Evolutionary conservation across 768 basidiomycete genomes (phyloP).

Genomic region (Cytidiella melzeri): DNA sequence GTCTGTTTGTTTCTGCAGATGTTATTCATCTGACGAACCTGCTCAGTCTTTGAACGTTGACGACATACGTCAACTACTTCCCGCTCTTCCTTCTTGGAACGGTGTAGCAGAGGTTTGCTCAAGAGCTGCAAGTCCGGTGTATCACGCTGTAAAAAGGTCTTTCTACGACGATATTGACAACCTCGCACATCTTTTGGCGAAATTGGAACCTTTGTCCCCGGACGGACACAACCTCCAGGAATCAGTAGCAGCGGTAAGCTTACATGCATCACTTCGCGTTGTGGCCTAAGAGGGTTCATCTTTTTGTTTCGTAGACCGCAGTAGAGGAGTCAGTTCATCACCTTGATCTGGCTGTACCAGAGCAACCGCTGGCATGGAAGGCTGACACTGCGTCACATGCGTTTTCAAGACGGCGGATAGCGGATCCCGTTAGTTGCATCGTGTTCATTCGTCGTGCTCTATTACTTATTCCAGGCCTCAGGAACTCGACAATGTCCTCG

Average conservation of each 20-base stretch:
- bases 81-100: slow-evolving; percentile 19
- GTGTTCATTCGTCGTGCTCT: neutral
- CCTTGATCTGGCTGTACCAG: neutral
- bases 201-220: slow-evolving; percentile 26
- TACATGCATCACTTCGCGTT: neutral
- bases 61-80: slow-evolving; percentile 15
- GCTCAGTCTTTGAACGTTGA: slow-evolving; percentile 21
- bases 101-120: slow-evolving; percentile 17
- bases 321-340: slow-evolving; percentile 4
- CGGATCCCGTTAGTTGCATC: slow-evolving; percentile 3
- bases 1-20: neutral
- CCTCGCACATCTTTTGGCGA: slow-evolving; percentile 37
- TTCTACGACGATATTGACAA: slow-evolving; percentile 35
- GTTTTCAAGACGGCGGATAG: slow-evolving; percentile 1
- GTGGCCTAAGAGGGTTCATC: neutral
- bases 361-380: neutral
- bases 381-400: neutral
- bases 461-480: neutral
- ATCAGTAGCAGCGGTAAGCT: no score
- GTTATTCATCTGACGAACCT: neutral
- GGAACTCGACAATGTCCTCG: slow-evolving; percentile 5
- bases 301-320: slow-evolving; percentile 4
- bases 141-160: slow-evolving; percentile 28
- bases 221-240: slow-evolving; percentile 10
- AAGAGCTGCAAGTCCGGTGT: slow-evolving; percentile 22